Conservation (phyloP, 1,284 basidiomycete genomes). For the Schizophyllum amplum region DNA sequence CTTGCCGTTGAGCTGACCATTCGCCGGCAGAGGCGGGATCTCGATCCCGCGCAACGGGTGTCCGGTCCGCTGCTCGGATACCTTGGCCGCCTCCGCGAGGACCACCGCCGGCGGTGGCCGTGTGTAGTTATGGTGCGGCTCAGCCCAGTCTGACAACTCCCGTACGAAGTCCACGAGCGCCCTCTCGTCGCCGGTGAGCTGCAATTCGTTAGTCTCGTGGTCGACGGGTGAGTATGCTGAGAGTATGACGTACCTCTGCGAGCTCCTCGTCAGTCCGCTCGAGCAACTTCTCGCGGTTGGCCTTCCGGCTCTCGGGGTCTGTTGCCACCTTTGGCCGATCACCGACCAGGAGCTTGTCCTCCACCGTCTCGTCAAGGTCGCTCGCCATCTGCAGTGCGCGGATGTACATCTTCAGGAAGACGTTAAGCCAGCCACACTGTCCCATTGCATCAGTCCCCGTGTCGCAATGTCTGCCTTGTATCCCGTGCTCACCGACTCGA, state of each 20-base stretch:
- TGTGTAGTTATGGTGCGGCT: slow-evolving; percentile 61
- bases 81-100: slow-evolving; percentile 63
- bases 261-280: slow-evolving; percentile 52
- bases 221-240: neutral
- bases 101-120: slow-evolving; percentile 62
- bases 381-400: slow-evolving; percentile 66
- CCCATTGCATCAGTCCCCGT: slow-evolving; percentile 2
- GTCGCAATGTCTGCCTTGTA: slow-evolving; percentile 4
- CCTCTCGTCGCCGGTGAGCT: slow-evolving; percentile 61
- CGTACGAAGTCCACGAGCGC: slow-evolving; percentile 49
- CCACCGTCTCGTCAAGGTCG: slow-evolving; percentile 66
- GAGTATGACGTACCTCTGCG: slow-evolving; percentile 35
- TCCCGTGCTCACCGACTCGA: slow-evolving; percentile 48
- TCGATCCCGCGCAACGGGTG: slow-evolving; percentile 58
- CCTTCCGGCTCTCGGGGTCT: slow-evolving; percentile 16
- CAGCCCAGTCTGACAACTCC: slow-evolving; percentile 63
- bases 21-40: slow-evolving; percentile 28
- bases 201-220: neutral
- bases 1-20: slow-evolving; percentile 42
- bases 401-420: slow-evolving; percentile 71
- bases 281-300: slow-evolving; percentile 38
- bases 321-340: slow-evolving; percentile 65
- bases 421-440: slow-evolving; percentile 63
- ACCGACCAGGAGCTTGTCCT: slow-evolving; percentile 70
- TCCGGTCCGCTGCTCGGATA: slow-evolving; percentile 61